These are phyloP conservation scores for Cercospora zeae-maydis DNA, from an alignment of 2,329 filamentous ascomycete genomes.

Conservation along the genomic window DNA sequence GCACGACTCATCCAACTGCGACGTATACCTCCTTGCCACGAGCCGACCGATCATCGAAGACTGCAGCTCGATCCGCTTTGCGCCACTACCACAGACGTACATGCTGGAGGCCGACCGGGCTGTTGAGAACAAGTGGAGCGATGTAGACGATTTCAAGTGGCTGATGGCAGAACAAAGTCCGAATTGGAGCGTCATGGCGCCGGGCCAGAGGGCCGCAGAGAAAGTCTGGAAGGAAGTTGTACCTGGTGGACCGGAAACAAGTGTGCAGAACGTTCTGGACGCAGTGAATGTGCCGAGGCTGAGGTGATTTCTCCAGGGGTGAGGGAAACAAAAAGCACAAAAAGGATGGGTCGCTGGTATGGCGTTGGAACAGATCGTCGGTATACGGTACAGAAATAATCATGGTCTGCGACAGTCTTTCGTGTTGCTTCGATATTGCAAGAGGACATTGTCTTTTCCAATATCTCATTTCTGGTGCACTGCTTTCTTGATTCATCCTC, in stretches of 20 bases:
- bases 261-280: slow-evolving; percentile 63
- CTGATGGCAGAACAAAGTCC: slow-evolving; percentile 80
- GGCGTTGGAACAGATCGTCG: too few relatives aligned
- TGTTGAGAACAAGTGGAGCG: slow-evolving; percentile 69
- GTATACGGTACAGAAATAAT: too few relatives aligned
- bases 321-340: background rate
- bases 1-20: slow-evolving; percentile 77
- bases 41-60: slow-evolving; percentile 94
- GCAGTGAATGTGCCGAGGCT: slow-evolving; percentile 27
- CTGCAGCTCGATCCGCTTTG: slow-evolving; percentile 74
- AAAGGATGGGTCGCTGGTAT: too few relatives aligned
- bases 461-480: too few relatives aligned
- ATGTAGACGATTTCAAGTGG: slow-evolving; percentile 98
- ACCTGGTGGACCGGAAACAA: slow-evolving; percentile 59
- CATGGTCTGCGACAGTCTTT: too few relatives aligned
- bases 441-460: too few relatives aligned
- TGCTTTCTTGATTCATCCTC: too few relatives aligned
- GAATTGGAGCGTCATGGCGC: slow-evolving; percentile 73
- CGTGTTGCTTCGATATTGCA: too few relatives aligned
- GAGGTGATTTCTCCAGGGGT: background rate
- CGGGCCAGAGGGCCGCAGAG: slow-evolving; percentile 40
- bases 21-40: slow-evolving; percentile 76
- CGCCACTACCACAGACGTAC: slow-evolving; percentile 66
- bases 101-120: slow-evolving; percentile 29
- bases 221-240: slow-evolving; percentile 66